Conservation (phyloP, 805 yeast species). For the Candida ascalaphidarum region DNA sequence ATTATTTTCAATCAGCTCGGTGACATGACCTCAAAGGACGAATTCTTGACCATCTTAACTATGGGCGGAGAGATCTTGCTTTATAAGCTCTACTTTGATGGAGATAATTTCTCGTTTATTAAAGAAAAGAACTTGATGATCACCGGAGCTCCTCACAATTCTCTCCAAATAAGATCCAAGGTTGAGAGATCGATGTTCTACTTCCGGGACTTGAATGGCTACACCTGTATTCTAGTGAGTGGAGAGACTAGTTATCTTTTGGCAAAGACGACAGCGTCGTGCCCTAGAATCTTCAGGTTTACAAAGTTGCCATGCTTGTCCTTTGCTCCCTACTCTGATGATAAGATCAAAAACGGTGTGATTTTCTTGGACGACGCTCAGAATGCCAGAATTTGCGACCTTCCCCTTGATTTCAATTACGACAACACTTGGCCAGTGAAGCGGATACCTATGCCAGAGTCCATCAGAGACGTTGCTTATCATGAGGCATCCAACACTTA, state of each 20-base stretch:
- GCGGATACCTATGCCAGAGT: constrained; percentile 45
- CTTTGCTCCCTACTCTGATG: constrained; percentile 45
- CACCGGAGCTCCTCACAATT: constrained; percentile 77
- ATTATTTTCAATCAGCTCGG: constrained; percentile 59
- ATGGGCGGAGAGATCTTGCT: constrained; percentile 73
- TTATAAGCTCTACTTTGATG: constrained; percentile 50
- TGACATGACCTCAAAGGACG: constrained; percentile 43
- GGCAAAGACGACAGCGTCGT: constrained; percentile 53
- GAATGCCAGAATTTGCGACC: constrained; percentile 54
- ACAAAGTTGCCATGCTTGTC: constrained; percentile 60
- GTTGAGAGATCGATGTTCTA: constrained; percentile 62
- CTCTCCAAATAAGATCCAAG: constrained; percentile 58
- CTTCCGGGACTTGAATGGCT: constrained; percentile 49
- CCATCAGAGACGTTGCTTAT: constrained; percentile 58
- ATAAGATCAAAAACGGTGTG: constrained; percentile 38
- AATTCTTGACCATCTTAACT: constrained; percentile 62
- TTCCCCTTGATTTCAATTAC: constrained; percentile 42
- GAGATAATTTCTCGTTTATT: constrained; percentile 29
- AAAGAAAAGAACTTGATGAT: constrained; percentile 40
- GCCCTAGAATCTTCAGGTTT: constrained; percentile 59
- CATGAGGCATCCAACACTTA: constrained; percentile 60
- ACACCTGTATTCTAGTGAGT: constrained; percentile 56
- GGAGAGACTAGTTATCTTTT: constrained; percentile 69
- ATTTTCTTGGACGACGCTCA: constrained; percentile 65
- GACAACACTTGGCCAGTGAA: constrained; percentile 55